A percentile compares a stretch with the other conserved stretches of the same genome.
These are phyloP conservation scores for Achaetomiella virescens DNA, from an alignment of 495 filamentous ascomycete genomes.

Conservation along the genomic window DNA sequence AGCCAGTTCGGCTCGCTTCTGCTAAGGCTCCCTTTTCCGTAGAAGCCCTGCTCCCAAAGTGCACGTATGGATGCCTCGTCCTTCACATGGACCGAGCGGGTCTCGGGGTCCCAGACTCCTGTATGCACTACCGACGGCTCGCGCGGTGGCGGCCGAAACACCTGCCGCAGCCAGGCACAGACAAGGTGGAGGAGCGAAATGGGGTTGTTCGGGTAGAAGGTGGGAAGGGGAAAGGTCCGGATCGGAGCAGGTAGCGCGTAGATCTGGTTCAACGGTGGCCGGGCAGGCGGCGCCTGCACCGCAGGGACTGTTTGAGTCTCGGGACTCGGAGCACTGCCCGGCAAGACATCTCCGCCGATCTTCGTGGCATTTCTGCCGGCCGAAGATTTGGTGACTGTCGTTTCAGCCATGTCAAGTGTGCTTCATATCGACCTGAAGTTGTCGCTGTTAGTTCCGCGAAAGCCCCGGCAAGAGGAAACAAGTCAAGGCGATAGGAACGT, in stretches of 20 bases:
- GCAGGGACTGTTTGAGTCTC: slow-evolving; percentile 15
- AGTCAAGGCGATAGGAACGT: background rate
- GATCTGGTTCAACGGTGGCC: slow-evolving; percentile 53
- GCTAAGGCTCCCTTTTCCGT: slow-evolving; percentile 86
- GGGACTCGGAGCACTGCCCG: background rate
- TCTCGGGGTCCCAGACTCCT: slow-evolving; percentile 70
- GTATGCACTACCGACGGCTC: slow-evolving; percentile 61
- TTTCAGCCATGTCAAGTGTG: slow-evolving; percentile 35
- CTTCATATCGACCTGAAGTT: slow-evolving; percentile 33
- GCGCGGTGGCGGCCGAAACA: slow-evolving; percentile 57
- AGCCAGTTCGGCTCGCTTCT: slow-evolving; percentile 93
- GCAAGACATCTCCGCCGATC: background rate
- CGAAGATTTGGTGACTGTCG: slow-evolving; percentile 6
- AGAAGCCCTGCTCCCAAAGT: slow-evolving; percentile 94
- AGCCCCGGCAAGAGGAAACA: background rate
- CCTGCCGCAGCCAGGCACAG: slow-evolving; percentile 67
- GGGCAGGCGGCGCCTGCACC: slow-evolving; percentile 15
- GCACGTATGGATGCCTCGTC: slow-evolving; percentile 66
- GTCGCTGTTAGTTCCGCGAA: background rate
- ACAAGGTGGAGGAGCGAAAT: slow-evolving; percentile 74
- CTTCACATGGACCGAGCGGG: slow-evolving; percentile 77
- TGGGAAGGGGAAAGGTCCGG: slow-evolving; percentile 71
- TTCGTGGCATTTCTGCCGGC: background rate
- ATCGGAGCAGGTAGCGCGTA: slow-evolving; percentile 78
- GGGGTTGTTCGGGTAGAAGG: slow-evolving; percentile 87